These are phyloP conservation scores for Candida verbasci DNA, from an alignment of 805 yeast species.

Conservation along the genomic window DNA sequence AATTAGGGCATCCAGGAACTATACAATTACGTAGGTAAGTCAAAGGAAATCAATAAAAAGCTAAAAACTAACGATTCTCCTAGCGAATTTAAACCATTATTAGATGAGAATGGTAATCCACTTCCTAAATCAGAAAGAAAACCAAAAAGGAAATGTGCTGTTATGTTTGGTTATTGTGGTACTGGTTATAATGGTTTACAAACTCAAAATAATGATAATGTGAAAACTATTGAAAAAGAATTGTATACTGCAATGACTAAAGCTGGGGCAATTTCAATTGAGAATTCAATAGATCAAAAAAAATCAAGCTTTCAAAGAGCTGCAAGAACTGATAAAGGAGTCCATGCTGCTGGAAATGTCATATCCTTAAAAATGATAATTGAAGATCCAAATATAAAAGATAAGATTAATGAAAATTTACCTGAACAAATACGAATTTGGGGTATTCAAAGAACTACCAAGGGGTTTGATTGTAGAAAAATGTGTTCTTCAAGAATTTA, in stretches of 20 bases:
- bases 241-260: conserved; percentile 75
- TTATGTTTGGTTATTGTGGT: conserved; percentile 91
- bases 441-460: conserved; percentile 88
- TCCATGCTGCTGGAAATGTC: conserved; percentile 95
- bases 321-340: conserved; percentile 92
- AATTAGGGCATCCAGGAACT: conserved; percentile 15
- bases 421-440: conserved; percentile 90
- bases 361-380: conserved; percentile 78
- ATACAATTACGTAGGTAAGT: conserved; percentile 58
- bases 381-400: conserved; percentile 71
- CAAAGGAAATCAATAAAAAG: no score
- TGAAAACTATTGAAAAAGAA: conserved; percentile 87
- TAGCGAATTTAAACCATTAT: conserved; percentile 36
- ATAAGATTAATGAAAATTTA: conserved; percentile 65
- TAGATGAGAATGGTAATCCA: conserved; percentile 64
- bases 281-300: conserved; percentile 83
- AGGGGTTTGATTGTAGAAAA: conserved; percentile 89
- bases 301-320: conserved; percentile 85
- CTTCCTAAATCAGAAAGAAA: conserved; percentile 54
- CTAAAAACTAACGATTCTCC: background rate
- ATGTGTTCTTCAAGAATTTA: conserved; percentile 95
- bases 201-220: conserved; percentile 69
- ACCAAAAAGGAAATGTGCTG: conserved; percentile 88
- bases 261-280: conserved; percentile 85
- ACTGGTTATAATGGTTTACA: conserved; percentile 98